Percentiles rank a stretch among this genome's conserved stretches.
Evolutionary conservation across 2,329 filamentous ascomycete genomes (phyloP).

Genomic region (Fusarium camptoceras): DNA sequence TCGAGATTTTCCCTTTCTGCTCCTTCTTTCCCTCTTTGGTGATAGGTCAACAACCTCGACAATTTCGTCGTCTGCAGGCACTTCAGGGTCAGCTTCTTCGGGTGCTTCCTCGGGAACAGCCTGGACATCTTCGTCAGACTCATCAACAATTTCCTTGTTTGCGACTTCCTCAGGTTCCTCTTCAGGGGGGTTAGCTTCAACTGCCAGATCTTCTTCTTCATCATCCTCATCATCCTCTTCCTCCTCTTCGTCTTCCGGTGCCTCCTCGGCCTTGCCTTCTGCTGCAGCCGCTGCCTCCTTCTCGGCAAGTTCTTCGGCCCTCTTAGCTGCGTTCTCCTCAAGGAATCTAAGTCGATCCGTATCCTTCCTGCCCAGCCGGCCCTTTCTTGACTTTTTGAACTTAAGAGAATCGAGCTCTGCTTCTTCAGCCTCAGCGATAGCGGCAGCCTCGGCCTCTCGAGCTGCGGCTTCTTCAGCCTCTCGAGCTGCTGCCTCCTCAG

Average conservation of each 20-base stretch:
- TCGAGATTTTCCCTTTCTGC: slow-evolving; percentile 56
- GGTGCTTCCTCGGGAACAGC: slow-evolving; percentile 45
- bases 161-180: slow-evolving; percentile 40
- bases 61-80: slow-evolving; percentile 29
- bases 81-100: slow-evolving; percentile 47
- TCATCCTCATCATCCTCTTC: slow-evolving; percentile 13
- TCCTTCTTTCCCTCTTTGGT: slow-evolving; percentile 58
- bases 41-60: slow-evolving; percentile 65
- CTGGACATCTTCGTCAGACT: slow-evolving; percentile 48
- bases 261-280: slow-evolving; percentile 15
- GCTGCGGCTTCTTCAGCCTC: slow-evolving; percentile 35
- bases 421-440: slow-evolving; percentile 28
- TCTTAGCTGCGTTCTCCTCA: slow-evolving; percentile 33
- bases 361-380: slow-evolving; percentile 42
- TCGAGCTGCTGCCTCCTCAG: slow-evolving; percentile 36
- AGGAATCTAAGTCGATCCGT: slow-evolving; percentile 38
- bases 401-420: slow-evolving; percentile 32
- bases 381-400: slow-evolving; percentile 42
- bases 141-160: slow-evolving; percentile 34
- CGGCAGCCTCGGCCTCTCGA: slow-evolving; percentile 45
- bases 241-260: slow-evolving; percentile 14
- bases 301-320: slow-evolving; percentile 39
- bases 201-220: slow-evolving; percentile 10
- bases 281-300: slow-evolving; percentile 36
- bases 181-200: slow-evolving; percentile 20